Percentiles rank a stretch among this genome's conserved stretches.
These are phyloP conservation scores for Aphanomyces euteiches DNA, from an alignment of 352 stramenopile species.

Conservation along the genomic window DNA sequence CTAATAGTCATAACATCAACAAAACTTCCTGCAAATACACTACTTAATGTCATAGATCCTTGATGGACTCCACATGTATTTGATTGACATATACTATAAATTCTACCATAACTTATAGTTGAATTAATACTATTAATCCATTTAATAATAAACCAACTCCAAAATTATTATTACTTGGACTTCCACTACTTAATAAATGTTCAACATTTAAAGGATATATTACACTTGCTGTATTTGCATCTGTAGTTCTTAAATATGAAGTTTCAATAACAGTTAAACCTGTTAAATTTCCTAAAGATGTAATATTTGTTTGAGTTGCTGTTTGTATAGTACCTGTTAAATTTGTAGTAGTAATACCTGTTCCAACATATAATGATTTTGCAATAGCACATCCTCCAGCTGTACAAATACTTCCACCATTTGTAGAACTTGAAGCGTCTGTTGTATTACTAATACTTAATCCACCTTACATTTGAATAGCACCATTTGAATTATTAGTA, in stretches of 20 bases:
- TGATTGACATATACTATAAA: conserved; percentile 1
- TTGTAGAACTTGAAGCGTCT: neutral
- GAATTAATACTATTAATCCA: conserved; percentile 1
- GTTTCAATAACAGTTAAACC: neutral
- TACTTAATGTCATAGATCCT: too few species aligned
- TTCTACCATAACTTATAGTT: neutral
- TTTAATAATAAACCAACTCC: neutral
- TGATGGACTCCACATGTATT: conserved; percentile 2
- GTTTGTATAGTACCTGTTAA: conserved; percentile 1
- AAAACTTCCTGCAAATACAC: too few species aligned
- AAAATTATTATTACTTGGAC: conserved; percentile 3
- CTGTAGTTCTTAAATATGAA: neutral
- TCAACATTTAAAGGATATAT: conserved; percentile 3
- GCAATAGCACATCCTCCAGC: neutral
- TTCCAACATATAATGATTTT: neutral
- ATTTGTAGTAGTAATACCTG: neutral
- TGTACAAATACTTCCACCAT: neutral
- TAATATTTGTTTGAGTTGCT: conserved; percentile 1
- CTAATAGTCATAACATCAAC: too few species aligned
- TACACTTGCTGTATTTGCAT: neutral
- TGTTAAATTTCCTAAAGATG: neutral
- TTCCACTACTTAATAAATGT: conserved; percentile 1
- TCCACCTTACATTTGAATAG: neutral
- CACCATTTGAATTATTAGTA: conserved; percentile 16
- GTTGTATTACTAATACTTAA: conserved; percentile 8